Evolutionary conservation across 768 basidiomycete species (phyloP), one percentile per base, ranked within the genome.

Genomic region (Flagelloscypha sp.): DNA sequence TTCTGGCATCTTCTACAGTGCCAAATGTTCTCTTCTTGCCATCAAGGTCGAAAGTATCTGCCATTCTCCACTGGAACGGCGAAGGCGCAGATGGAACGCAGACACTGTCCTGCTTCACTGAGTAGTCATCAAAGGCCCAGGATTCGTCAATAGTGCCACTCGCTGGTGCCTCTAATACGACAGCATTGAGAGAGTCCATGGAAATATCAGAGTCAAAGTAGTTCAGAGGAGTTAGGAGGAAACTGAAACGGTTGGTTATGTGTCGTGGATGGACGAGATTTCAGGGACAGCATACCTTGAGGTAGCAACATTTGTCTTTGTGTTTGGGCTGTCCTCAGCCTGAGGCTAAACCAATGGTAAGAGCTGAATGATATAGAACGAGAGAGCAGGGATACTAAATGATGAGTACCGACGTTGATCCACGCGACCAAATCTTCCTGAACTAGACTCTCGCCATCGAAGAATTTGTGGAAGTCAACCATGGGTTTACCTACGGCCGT

Each of bases 351-450:
- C 23, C 17, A 17, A 20, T 28, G 6, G 27, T 19, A 13, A 33
- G 13, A 24, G 25, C 18, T 27, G 15, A 12, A 13, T 24, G 23
- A 17, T 6, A 16, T n/a, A 6, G 19, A 22, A 8, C 10, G 9
- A 36, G 12, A 25, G 31, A 12, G 27, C 25, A 16, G 11, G 25
- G 27, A 23, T 38, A 71, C 71, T 33, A 79, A 56, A 46, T 81
- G 79, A 50, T 82, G 79, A 58, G 66, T 80, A 15, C 79, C 79
- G 24, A 81, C 44, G 43, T 79, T 79, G 35, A 81, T 48, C 76
- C 78, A 82, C 12, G 70, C 68, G 3, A 80, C 78, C 9, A 82
- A 53, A 50, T 82, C 79, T 46, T 76, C 63, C 48, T 81, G 77
- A 1, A 67, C 69, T 30, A 82, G 62, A 38, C 65, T 71, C 55